Percentiles rank a stretch among this genome's conserved stretches.
Evolutionary conservation across 2,329 filamentous ascomycete genomes (phyloP).

Genomic region (Byssochlamys sp.): DNA sequence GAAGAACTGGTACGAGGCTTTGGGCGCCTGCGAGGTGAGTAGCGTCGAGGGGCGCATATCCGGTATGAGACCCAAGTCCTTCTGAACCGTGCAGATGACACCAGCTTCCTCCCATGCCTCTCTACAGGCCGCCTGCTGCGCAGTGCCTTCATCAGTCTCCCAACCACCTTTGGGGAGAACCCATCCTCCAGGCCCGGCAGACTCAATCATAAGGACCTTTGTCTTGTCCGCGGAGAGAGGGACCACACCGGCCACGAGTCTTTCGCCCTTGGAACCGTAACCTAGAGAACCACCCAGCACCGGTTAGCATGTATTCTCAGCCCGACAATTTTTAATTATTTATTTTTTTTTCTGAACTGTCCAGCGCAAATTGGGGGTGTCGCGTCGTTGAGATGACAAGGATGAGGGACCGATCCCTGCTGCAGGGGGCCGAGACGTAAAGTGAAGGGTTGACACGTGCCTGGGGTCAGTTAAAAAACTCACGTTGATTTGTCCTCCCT

Average conservation of each 20-base stretch:
- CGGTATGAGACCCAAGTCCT: conserved; percentile 74
- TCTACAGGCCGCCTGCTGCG: conserved; percentile 70
- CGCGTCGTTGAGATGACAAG: background rate
- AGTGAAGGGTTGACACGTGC: conserved; percentile 13
- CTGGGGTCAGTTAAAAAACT: conserved; percentile 21
- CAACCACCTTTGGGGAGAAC: conserved; percentile 95
- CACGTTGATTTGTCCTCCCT: conserved; percentile 42
- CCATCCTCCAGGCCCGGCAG: conserved; percentile 82
- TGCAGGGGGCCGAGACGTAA: background rate
- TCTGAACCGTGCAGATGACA: conserved; percentile 72
- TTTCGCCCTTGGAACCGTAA: conserved; percentile 84
- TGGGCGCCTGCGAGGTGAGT: conserved; percentile 54
- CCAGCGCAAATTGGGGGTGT: background rate
- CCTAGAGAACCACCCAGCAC: conserved; percentile 45
- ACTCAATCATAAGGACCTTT: conserved; percentile 87
- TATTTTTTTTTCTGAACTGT: background rate
- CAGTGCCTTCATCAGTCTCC: conserved; percentile 85
- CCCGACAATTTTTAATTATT: background rate
- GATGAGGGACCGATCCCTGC: background rate
- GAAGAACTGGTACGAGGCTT: conserved; percentile 52
- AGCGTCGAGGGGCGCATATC: conserved; percentile 59
- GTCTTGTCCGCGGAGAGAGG: conserved; percentile 77
- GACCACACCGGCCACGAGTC: conserved; percentile 88
- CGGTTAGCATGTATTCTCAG: background rate
- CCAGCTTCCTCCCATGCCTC: conserved; percentile 98